These are phyloP conservation scores for Leptosphaerulina australis DNA, from an alignment of 2,329 filamentous ascomycete species.

Conservation along the genomic window DNA sequence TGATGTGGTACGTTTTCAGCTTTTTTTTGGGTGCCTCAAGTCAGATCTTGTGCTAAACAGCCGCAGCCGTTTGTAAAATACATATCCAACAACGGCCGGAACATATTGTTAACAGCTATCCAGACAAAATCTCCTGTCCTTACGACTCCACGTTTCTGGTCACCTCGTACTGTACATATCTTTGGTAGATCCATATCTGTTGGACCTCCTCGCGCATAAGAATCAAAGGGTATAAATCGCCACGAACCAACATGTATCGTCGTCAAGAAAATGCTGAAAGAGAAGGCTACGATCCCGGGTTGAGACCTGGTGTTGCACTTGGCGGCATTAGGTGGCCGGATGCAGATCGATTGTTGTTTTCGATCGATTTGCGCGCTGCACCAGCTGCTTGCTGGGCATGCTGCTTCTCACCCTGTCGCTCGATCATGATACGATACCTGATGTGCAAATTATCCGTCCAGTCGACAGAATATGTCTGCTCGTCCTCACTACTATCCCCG, in stretches of 20 bases:
- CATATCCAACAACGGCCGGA: constrained; percentile 19
- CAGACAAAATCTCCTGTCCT: constrained; percentile 16
- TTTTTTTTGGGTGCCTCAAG: neutral
- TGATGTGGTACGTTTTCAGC: constrained; percentile 7
- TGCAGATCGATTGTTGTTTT: constrained; percentile 46
- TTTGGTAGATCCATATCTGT: constrained; percentile 26
- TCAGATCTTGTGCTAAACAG: neutral
- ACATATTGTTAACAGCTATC: constrained; percentile 23
- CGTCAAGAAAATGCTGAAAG: constrained; percentile 23
- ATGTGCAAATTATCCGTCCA: constrained; percentile 65
- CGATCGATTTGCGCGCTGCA: constrained; percentile 34
- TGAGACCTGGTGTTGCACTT: constrained; percentile 20
- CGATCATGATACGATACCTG: constrained; percentile 61
- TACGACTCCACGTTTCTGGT: neutral
- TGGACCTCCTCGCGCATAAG: constrained; percentile 29
- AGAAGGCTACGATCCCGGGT: constrained; percentile 14
- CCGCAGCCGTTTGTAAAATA: too few relatives aligned
- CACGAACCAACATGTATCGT: constrained; percentile 30
- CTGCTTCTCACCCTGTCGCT: constrained; percentile 50
- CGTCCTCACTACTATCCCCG: constrained; percentile 80
- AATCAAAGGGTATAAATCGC: constrained; percentile 44
- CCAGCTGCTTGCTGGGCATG: constrained; percentile 33
- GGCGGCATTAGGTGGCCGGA: constrained; percentile 46
- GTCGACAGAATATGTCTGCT: constrained; percentile 75
- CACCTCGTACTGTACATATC: constrained; percentile 32